These are phyloP conservation scores for Rhizophora apiculata DNA, from an alignment of 345 rosid species.

Conservation along the genomic window DNA sequence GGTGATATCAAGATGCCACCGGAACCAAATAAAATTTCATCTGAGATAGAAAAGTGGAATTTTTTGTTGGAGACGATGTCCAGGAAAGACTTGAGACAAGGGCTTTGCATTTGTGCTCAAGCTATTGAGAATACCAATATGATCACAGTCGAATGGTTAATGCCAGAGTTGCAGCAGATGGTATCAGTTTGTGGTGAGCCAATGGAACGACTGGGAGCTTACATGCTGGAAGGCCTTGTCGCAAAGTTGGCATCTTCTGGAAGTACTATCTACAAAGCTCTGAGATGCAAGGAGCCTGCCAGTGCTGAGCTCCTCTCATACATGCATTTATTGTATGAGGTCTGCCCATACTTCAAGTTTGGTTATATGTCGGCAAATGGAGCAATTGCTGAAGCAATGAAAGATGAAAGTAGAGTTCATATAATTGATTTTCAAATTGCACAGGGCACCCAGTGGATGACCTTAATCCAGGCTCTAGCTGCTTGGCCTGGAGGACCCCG, in stretches of 20 bases:
- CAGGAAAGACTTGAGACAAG: conserved; percentile 68
- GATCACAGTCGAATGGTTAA: conserved; percentile 51
- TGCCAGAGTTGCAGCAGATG: conserved; percentile 59
- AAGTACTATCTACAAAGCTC: conserved; percentile 72
- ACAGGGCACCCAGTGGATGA: conserved; percentile 90
- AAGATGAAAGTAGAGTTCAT: conserved; percentile 63
- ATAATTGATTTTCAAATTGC: conserved; percentile 82
- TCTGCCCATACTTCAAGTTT: conserved; percentile 94
- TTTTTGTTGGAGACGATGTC: conserved; percentile 51
- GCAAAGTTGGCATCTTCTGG: conserved; percentile 80
- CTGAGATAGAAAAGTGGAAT: conserved; percentile 39
- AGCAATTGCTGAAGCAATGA: conserved; percentile 92
- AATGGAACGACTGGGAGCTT: conserved; percentile 79
- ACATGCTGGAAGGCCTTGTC: conserved; percentile 84
- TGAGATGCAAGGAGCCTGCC: conserved; percentile 82
- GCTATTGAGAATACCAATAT: conserved; percentile 57
- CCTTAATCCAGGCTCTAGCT: conserved; percentile 86
- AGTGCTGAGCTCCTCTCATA: conserved; percentile 74
- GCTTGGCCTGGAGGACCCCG: conserved; percentile 89
- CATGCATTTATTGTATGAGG: conserved; percentile 82
- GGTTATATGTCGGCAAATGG: conserved; percentile 94
- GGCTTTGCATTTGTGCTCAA: conserved; percentile 73
- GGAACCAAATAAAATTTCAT: conserved; percentile 10
- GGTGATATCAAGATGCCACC: conserved; percentile 15
- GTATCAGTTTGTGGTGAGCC: conserved; percentile 96